Evolutionary conservation across 345 rosid genomes (phyloP).

Genomic region (Limnanthes douglasii): DNA sequence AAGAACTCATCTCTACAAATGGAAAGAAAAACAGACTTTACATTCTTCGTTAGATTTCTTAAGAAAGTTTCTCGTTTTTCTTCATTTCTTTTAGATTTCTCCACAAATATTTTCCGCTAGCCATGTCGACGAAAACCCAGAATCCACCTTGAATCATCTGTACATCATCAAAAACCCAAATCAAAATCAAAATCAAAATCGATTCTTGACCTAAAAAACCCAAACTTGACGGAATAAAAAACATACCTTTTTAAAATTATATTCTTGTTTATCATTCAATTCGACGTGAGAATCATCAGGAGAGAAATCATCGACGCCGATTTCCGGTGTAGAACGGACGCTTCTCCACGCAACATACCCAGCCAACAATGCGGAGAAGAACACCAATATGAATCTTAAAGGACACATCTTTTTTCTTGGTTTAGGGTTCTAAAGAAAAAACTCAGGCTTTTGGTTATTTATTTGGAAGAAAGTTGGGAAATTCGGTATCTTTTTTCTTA

Average conservation of each 20-base stretch:
- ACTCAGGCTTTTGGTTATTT: too few relatives aligned
- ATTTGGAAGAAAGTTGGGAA: too few relatives aligned
- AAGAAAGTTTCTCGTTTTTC: slow-evolving; percentile 17
- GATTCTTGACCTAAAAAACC: neutral
- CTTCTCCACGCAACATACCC: slow-evolving; percentile 85
- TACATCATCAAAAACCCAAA: neutral
- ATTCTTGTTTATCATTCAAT: slow-evolving; percentile 25
- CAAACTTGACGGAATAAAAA: neutral
- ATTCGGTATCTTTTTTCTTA: too few relatives aligned
- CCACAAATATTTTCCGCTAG: slow-evolving; percentile 81
- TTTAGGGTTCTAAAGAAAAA: too few relatives aligned
- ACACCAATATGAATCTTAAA: slow-evolving; percentile 66
- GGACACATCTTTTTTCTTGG: slow-evolving; percentile 78
- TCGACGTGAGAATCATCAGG: slow-evolving; percentile 24
- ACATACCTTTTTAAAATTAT: slow-evolving; percentile 36
- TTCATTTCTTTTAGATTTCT: slow-evolving; percentile 46
- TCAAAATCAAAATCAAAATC: neutral
- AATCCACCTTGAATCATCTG: slow-evolving; percentile 57
- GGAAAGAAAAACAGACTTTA: too few relatives aligned
- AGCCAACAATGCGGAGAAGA: slow-evolving; percentile 76
- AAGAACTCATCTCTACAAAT: too few relatives aligned
- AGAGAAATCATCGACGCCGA: slow-evolving; percentile 7
- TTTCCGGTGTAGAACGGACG: slow-evolving; percentile 43
- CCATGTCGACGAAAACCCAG: slow-evolving; percentile 85
- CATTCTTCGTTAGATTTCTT: slow-evolving; percentile 7